phyloP scores from a whole-genome alignment of 192 early-diverging fungal genomes.

The Coemansia sp. region DNA sequence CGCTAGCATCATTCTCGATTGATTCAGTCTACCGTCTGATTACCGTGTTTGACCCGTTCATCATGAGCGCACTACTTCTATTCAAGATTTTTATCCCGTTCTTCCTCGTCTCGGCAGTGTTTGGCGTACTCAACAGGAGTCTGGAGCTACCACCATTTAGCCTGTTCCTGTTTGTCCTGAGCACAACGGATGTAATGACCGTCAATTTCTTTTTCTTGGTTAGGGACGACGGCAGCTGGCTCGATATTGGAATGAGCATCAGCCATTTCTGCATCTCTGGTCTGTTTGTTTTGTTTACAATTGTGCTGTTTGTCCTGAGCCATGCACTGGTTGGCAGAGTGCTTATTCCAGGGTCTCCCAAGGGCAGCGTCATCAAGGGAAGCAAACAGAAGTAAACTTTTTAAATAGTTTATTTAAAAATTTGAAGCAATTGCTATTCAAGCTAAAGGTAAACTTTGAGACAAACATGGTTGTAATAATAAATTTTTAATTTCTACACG shows the following conservation, averaged over 20 bases:
- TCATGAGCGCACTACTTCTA: constrained; percentile 82
- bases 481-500: no score
- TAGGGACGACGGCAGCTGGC: constrained; percentile 86
- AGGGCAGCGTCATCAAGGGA: constrained; percentile 4
- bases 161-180: constrained; percentile 81
- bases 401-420: no score
- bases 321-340: constrained; percentile 57
- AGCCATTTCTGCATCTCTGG: constrained; percentile 92
- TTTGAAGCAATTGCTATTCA: no score
- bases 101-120: constrained; percentile 82
- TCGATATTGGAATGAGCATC: constrained; percentile 96
- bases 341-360: constrained; percentile 30
- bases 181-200: constrained; percentile 90
- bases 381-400: constrained; percentile 20
- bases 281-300: constrained; percentile 90
- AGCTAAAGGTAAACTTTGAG: no score
- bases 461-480: no score
- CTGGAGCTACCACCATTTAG: constrained; percentile 82
- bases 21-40: constrained; percentile 86
- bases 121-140: constrained; percentile 72
- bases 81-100: constrained; percentile 94
- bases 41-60: constrained; percentile 86
- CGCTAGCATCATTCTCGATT: constrained; percentile 79
- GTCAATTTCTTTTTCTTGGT: constrained; percentile 97
- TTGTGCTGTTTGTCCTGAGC: constrained; percentile 78